These are phyloP conservation scores for Sugiyamaella chiloensis DNA, from an alignment of 805 yeast genomes.

Conservation along the genomic window DNA sequence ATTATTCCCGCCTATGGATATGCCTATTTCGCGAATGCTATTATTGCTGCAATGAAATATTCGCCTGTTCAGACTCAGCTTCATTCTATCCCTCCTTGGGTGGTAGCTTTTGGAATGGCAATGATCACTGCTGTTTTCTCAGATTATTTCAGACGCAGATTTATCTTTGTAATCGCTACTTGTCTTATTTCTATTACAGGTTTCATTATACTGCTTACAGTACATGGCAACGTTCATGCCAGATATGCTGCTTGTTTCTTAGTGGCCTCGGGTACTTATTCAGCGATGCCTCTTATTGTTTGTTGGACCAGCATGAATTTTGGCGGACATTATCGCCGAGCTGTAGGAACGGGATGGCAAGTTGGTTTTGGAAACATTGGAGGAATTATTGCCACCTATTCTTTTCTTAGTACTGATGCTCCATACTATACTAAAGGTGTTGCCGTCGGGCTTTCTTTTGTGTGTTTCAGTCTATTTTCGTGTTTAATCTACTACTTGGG, in stretches of 20 bases:
- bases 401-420: slow-evolving; percentile 52
- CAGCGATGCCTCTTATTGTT: slow-evolving; percentile 65
- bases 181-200: slow-evolving; percentile 49
- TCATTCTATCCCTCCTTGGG: slow-evolving; percentile 84
- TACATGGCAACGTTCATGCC: slow-evolving; percentile 37
- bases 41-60: slow-evolving; percentile 58
- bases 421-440: slow-evolving; percentile 60
- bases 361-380: slow-evolving; percentile 75
- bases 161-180: slow-evolving; percentile 24
- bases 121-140: slow-evolving; percentile 61
- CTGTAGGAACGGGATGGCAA: slow-evolving; percentile 57
- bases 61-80: slow-evolving; percentile 72
- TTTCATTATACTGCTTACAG: slow-evolving; percentile 52
- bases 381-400: slow-evolving; percentile 61
- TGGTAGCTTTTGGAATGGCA: slow-evolving; percentile 65
- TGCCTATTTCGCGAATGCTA: slow-evolving; percentile 69
- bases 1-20: slow-evolving; percentile 74
- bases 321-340: slow-evolving; percentile 59
- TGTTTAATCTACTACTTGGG: slow-evolving; percentile 37
- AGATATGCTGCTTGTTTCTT: slow-evolving; percentile 66
- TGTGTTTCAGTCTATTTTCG: slow-evolving; percentile 41
- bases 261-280: slow-evolving; percentile 54
- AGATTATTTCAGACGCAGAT: slow-evolving; percentile 47
- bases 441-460: slow-evolving; percentile 48
- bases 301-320: slow-evolving; percentile 66